Evolutionary conservation across 2,329 filamentous ascomycete genomes (phyloP).

Genomic region (Didymella sp.): DNA sequence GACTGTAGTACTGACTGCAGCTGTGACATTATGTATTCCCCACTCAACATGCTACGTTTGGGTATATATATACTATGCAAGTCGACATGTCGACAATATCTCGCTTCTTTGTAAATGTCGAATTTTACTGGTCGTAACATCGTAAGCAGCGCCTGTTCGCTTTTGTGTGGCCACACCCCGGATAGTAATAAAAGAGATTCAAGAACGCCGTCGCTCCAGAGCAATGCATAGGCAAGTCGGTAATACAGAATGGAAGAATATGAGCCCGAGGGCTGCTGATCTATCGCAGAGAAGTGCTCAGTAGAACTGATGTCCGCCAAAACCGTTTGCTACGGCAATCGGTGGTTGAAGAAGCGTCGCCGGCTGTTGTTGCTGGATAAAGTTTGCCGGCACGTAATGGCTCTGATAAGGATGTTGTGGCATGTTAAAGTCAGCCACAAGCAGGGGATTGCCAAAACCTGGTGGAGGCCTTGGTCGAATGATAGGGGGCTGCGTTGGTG

Average conservation of each 20-base stretch:
- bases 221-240: constrained; percentile 4
- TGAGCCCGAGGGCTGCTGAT: neutral
- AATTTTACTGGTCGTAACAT: constrained; percentile 12
- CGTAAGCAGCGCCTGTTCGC: constrained; percentile 9
- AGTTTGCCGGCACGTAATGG: constrained; percentile 77
- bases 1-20: neutral
- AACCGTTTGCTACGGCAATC: constrained; percentile 29
- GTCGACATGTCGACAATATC: constrained; percentile 3
- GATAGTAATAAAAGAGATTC: neutral
- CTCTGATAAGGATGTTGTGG: constrained; percentile 83
- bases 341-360: constrained; percentile 32
- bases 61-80: constrained; percentile 19
- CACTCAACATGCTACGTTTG: constrained; percentile 8
- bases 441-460: constrained; percentile 73
- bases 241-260: constrained; percentile 12
- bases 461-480: constrained; percentile 47
- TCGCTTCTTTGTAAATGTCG: neutral
- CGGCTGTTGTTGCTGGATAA: constrained; percentile 41
- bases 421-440: constrained; percentile 75
- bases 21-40: constrained; percentile 13
- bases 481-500: constrained; percentile 21
- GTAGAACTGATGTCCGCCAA: constrained; percentile 32
- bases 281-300: constrained; percentile 6
- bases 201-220: constrained; percentile 11
- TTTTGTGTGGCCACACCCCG: constrained; percentile 5